Evolutionary conservation across 2,329 filamentous ascomycete genomes (phyloP), one percentile per base, ranked within the genome.

Genomic region (Stylonectria norvegica): DNA sequence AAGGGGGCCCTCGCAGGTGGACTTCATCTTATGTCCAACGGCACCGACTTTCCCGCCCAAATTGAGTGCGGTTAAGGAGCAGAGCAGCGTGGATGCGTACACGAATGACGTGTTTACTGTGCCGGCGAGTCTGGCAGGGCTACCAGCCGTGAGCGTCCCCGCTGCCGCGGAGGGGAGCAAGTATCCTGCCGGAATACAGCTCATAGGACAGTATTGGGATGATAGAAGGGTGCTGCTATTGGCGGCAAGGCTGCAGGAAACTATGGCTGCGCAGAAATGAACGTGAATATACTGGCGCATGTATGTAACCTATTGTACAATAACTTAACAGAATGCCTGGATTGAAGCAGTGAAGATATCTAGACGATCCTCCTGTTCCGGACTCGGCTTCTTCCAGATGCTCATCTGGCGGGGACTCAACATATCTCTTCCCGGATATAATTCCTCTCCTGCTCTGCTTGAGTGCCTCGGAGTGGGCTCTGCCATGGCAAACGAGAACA

Each of bases 71-170:
- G 60, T 93, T 22, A 54, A 68, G 45, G 56, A 63, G 8, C 71
- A 79, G 61, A 72, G 66, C 32, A 70, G 75, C 8, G 67, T 95
- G n/a, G 81, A 91, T 54, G 78, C 78, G 2, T 97, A 96, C 59
- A 86, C 86, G 72, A 95, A 93, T 57, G 93, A 98, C 66, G 85
- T 97, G 2, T 91, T 97, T 56, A 97, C 93, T 0, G 91, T 98
- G 2, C 93, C 93, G 2, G 89, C 91, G 2, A 96, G 89, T 66
- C 70, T 98, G 50, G 93, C 91, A 1, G 93, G 93, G 0, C 69
- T 98, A 40, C 93, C 93, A 3, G 87, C 90, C 9, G 78, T 96
- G 36, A 96, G 86, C 52, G 73, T 98, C 9, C 91, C 93, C 0
- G 43, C 60, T 47, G 50, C 47, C 15, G 58, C 62, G 2, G 54